Conservation (phyloP, 495 filamentous ascomycete species). For the Lasiosphaeria hispida region DNA sequence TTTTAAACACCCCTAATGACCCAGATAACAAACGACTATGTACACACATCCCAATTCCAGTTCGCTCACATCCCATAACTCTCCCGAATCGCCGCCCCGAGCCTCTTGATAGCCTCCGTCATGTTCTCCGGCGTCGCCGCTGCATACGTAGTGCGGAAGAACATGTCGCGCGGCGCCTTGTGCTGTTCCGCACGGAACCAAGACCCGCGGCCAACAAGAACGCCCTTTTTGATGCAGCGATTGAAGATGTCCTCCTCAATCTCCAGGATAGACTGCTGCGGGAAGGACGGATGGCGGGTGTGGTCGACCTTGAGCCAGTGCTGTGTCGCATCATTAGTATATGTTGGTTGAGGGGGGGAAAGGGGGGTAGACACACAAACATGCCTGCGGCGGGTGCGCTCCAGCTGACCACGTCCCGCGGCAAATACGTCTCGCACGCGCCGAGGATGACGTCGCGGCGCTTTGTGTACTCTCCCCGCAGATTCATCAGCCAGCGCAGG, state of each 20-base stretch:
- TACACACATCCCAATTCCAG: too few species aligned
- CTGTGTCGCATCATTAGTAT: conserved; percentile 35
- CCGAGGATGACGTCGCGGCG: conserved; percentile 73
- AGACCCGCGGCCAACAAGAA: conserved; percentile 75
- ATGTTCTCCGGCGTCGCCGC: conserved; percentile 74
- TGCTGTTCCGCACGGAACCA: conserved; percentile 76
- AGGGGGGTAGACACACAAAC: conserved; percentile 66
- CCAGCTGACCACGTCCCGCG: conserved; percentile 79
- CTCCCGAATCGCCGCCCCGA: conserved; percentile 66
- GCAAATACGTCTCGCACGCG: conserved; percentile 79
- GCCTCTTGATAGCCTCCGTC: conserved; percentile 70
- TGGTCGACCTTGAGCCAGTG: conserved; percentile 83
- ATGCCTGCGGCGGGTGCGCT: conserved; percentile 83
- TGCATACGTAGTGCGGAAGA: conserved; percentile 87
- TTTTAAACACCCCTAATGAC: too few species aligned
- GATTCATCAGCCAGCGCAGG: conserved; percentile 80
- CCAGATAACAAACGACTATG: too few species aligned
- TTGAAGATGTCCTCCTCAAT: conserved; percentile 88
- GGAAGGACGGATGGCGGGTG: conserved; percentile 63
- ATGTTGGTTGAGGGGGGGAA: conserved; percentile 9
- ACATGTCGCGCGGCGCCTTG: conserved; percentile 52
- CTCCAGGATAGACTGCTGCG: conserved; percentile 56
- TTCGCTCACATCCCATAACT: conserved; percentile 53
- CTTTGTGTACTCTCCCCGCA: conserved; percentile 79
- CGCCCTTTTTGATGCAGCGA: conserved; percentile 63